Evolutionary conservation across 1,284 basidiomycete genomes (phyloP), one percentile per base, ranked within the genome.

Genomic region (Rhodotorula sp.): DNA sequence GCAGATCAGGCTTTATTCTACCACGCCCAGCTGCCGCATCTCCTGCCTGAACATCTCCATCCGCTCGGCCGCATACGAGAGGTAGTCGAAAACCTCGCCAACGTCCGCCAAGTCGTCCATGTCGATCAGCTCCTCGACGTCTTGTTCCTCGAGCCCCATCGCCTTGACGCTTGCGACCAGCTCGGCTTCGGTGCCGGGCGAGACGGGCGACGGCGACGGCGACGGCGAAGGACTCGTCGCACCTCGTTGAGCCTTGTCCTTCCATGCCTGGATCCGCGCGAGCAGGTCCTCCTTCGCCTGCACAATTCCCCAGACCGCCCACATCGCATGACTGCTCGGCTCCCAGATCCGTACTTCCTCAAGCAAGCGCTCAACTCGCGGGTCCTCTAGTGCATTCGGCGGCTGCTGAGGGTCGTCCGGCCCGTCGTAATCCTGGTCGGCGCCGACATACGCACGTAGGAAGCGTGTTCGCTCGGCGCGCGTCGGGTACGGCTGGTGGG

Each of bases 251-350:
- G 68, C 51, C 65, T 58, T 37, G 37, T 67, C 57, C 40, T 71
- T 62, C 76, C 76, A 77, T 34, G 65, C 65, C 20, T 62, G 69
- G n/a, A 77, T 73, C 31, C 70, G 56, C 18, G 59, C 65, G 28
- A 75, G 53, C 46, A 94, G 77, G 76, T 90, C 87, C 76, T 94
- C 92, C 74, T 87, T 87, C 4, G 91, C 92, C 80, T 94, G 92
- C 16, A 96, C 87, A 69, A 96, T 83, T 5, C 91, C 92, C 94
- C 94, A 97, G 46, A 96, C 82, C 13, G 88, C 86, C 92, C 94
- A 97, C 85, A 90, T 88, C 11, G 86, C 91, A 76, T 93, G 91
- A 34, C 89, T 89, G 8, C 90, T 88, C 22, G 93, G 89, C 75
- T 88, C 89, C 94, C 94, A 97, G 10, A 87, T 83, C 52, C 82